Base-by-base conservation (phyloP, 108 stramenopile genomes). In the Aureococcus anophagefferens region DNA sequence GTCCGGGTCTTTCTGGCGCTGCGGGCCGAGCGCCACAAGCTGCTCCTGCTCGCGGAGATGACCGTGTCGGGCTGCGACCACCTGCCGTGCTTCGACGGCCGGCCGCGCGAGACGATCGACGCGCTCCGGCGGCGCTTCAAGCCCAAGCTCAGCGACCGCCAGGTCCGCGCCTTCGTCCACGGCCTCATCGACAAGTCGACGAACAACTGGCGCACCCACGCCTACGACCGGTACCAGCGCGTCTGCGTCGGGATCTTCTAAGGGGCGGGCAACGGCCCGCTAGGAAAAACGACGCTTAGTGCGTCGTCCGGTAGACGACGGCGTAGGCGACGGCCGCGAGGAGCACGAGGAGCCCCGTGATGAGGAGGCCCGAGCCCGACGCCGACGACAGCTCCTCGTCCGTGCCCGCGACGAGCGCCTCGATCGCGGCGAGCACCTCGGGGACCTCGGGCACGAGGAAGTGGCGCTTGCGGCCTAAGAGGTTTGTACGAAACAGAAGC, bases 171-270 rank as follows among this genome's bases (percentile, higher is more conserved):
- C 33, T 96, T 93, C 73, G 95, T 99, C 63, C 84, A 93, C 74
- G 79, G 82, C 33, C 80, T 97, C 67, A 83, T 97, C 5, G 87
- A 95, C 75, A 87, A 92, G 65, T 89, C 93, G 73, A 69, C 93
- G 40, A 93, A 91, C 45, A 93, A 94, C 86, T 99, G 96, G 95
- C 76, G 93, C 31, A 95, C 96, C 7, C 76, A 84, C n/a, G 93
- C 85, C 87, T 99, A 99, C 79, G 98, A 99, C 75, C 81, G 88
- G 62, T 98, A 95, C 75, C 95, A 98, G 76, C 70, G 91, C 36
- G 89, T 88, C 68, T 95, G 93, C 75, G 90, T 92, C 35, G 96
- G 96, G 29, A 94, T 97, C 45, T 67, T 75, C 34, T 83, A 46
- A 35, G 46, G 40, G 5, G 40, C 40, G 40, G 13, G 9, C 13